Evolutionary conservation across 371 early-diverging fungal species (phyloP), one percentile per base, ranked within the genome.

Genomic region (Cokeromyces recurvatus): DNA sequence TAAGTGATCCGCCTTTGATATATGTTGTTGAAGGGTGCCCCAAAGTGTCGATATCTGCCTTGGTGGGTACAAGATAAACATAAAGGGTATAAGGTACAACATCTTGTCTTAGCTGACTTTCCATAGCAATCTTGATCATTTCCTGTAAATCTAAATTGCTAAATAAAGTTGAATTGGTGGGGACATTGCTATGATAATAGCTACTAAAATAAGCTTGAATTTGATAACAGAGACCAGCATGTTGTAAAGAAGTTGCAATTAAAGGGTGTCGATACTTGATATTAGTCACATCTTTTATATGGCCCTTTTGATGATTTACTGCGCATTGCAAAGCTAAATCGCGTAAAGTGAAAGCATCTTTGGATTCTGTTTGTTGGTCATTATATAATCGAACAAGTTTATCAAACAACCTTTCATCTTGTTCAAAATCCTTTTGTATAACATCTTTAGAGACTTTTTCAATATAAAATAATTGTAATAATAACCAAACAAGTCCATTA

Each of bases 291-390:
- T 90, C 89, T 32, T 74, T 73, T 43, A 90, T 80, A 35, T 75
- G 48, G 0, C 48, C 59, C 39, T 87, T 81, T 59, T 88, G 85
- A 40, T 80, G 81, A 51, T 65, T 79, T 45, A 89, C 71, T 8
- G 82, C 77, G 40, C 89, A 87, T 48, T 85, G 89, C 27, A 90
- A 66, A 2, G 91, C 68, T 32, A 89, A 64, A 40, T 90, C 91
- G 10, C 90, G 81, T 22, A 89, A 62, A 25, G 81, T 84, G 52
- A 87, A 89, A 4, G 81, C 87, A 44, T 89, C 87, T 51, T 68
- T 69, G 8, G 89, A 84, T 46, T 78, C 68, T 23, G 84, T 81
- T 53, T 89, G 90, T 34, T 77, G 76, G 48, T 86, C 86, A 48
- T 87, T 87, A 55, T 87, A 90, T 41, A 90, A 62, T 19, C 71